phyloP scores from a whole-genome alignment of 805 yeast genomes.

The Geotrichum ghanense region DNA sequence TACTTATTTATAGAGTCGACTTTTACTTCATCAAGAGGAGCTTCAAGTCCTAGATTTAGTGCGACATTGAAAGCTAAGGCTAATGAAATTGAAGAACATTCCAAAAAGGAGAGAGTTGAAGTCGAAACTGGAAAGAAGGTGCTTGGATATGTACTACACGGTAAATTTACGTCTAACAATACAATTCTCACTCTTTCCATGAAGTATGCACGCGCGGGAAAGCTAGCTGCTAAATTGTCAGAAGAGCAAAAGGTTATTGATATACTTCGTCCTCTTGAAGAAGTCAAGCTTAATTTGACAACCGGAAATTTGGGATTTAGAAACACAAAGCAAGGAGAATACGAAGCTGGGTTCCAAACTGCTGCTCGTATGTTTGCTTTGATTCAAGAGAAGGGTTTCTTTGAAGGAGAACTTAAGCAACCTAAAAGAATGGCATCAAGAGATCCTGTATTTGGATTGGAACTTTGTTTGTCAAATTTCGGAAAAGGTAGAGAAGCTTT shows the following conservation, averaged over 20 bases:
- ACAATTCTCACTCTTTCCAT: slow-evolving; percentile 68
- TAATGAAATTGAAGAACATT: no score
- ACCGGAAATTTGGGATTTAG: slow-evolving; percentile 87
- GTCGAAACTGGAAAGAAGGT: slow-evolving; percentile 16
- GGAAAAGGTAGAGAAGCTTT: slow-evolving; percentile 90
- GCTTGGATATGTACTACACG: slow-evolving; percentile 64
- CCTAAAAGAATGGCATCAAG: background rate
- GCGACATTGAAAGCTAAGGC: background rate
- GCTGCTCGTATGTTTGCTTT: slow-evolving; percentile 58
- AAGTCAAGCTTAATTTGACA: slow-evolving; percentile 51
- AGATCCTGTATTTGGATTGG: slow-evolving; percentile 36
- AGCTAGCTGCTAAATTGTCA: slow-evolving; percentile 26
- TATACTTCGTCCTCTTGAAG: slow-evolving; percentile 70
- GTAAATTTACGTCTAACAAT: slow-evolving; percentile 71
- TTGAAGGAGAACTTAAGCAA: slow-evolving; percentile 29
- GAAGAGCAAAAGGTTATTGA: slow-evolving; percentile 51
- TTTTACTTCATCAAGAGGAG: background rate
- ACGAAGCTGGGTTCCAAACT: slow-evolving; percentile 87
- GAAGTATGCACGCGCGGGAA: slow-evolving; percentile 27
- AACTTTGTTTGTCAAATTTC: slow-evolving; percentile 66
- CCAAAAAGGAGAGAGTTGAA: no score
- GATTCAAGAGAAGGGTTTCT: slow-evolving; percentile 50
- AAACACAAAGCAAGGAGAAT: slow-evolving; percentile 81
- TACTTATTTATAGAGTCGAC: background rate
- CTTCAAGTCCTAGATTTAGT: background rate